Evolutionary conservation across 768 basidiomycete species (phyloP), one percentile per base, ranked within the genome.

Genomic region (Dioszegia aurantiaca): DNA sequence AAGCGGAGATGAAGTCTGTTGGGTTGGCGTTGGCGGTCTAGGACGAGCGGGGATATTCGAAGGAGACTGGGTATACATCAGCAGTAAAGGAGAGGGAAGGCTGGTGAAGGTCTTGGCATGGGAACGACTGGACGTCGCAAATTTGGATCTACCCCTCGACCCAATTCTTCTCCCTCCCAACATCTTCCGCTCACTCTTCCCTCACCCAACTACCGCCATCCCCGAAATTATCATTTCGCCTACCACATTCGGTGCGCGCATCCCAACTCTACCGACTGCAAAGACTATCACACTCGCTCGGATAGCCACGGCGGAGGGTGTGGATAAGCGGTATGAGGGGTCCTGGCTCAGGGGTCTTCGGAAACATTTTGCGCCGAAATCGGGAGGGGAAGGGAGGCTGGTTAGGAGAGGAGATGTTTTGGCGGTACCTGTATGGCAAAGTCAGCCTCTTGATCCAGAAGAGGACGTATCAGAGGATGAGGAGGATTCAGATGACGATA

Each of bases 381-480:
- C 57, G 61, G 19, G 52, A 4, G 28, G 19, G n/a, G 30, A 37
- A 23, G n/a, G 47, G 37, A 59, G 60, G 33, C 30, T 76, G 40
- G 55, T 74, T 0, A 59, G 62, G 23, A 52, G 70, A 27, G 75
- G 75, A 4, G 75, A 77, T 59, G 58, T 75, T 16, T 58, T 77
- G 14, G 56, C 70, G 9, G 59, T 77, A 6, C 71, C 72, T 3
- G 58, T 73, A 11, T 67, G 47, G 39, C 44, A 28, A 11, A 56
- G 52, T 26, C 36, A 41, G 44, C 63, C 69, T 0, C 1, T 41
- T 3, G 27, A 10, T 11, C 41, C n/a, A 5, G 51, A 53, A 14
- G 36, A 53, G 4, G 87, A 89, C 11, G 67, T 60, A 60, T 87
- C 88, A 71, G 85, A 83, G 55, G 89, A 89, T 31, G 41, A 23